Percentiles rank a stretch among this genome's conserved stretches.
Conservation (phyloP, 139 green algal species). For the Dunaliella primolecta region DNA sequence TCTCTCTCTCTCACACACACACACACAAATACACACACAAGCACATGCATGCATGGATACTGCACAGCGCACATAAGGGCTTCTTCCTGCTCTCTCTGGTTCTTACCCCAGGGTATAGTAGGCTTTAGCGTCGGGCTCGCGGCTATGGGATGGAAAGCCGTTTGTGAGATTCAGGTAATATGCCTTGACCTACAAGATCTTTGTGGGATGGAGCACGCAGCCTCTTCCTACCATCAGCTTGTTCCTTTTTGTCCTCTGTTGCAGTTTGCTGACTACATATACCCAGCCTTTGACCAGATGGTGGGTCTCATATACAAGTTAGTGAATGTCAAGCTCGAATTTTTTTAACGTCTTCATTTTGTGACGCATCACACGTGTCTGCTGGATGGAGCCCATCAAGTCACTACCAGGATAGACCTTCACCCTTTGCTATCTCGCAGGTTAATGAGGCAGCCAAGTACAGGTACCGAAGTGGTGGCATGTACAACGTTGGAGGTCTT, state of each 20-base stretch:
- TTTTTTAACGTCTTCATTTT: no score
- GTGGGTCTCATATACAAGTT: constrained; percentile 62
- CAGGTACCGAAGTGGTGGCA: constrained; percentile 79
- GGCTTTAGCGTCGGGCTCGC: constrained; percentile 88
- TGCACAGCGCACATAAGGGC: background rate
- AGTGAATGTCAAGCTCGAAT: no score
- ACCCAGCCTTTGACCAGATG: constrained; percentile 92
- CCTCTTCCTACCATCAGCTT: no score
- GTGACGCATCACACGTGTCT: no score
- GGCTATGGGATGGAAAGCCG: constrained; percentile 62
- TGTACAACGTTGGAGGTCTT: constrained; percentile 81
- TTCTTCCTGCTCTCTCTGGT: background rate
- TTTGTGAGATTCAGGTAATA: constrained; percentile 93
- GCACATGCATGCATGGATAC: background rate
- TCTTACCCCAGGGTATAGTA: constrained; percentile 72
- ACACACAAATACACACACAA: background rate
- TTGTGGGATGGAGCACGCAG: no score
- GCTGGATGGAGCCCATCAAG: no score
- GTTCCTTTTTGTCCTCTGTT: no score
- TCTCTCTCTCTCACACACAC: background rate
- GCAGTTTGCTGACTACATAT: constrained; percentile 95
- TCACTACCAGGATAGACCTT: no score
- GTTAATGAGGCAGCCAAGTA: constrained; percentile 93
- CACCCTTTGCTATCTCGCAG: no score
- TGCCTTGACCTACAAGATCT: no score